Conservation (phyloP, 441 rosid genomes). For the Pelargonium citronellum region DNA sequence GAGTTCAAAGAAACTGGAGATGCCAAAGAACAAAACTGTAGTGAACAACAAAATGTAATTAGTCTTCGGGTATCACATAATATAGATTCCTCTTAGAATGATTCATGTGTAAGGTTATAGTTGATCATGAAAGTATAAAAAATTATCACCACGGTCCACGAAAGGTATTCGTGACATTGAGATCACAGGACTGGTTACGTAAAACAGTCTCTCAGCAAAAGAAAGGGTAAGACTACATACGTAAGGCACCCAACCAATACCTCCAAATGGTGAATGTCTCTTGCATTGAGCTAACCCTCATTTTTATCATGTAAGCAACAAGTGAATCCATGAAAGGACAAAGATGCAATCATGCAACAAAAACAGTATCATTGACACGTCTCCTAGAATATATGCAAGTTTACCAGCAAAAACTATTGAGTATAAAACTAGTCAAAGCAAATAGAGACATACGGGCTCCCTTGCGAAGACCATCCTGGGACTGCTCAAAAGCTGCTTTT, state of each 20-base stretch:
- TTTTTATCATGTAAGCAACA: no score
- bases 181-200: no score
- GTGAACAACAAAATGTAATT: background rate
- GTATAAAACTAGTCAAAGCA: background rate
- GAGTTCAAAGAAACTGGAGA: slow-evolving; percentile 46
- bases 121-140: no score
- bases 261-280: no score
- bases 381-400: background rate
- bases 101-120: no score
- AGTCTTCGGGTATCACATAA: background rate
- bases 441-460: slow-evolving; percentile 55
- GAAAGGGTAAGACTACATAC: no score
- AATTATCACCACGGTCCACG: no score
- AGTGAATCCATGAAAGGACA: no score
- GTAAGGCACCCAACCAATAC: no score
- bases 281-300: no score
- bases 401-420: background rate
- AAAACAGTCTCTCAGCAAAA: no score
- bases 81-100: background rate
- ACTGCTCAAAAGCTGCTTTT: slow-evolving; percentile 55
- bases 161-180: no score
- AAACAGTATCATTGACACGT: background rate
- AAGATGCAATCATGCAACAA: background rate
- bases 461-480: slow-evolving; percentile 58
- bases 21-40: slow-evolving; percentile 55